These are phyloP conservation scores for Funneliformis geosporum DNA, from an alignment of 192 early-diverging fungal genomes.

Conservation along the genomic window DNA sequence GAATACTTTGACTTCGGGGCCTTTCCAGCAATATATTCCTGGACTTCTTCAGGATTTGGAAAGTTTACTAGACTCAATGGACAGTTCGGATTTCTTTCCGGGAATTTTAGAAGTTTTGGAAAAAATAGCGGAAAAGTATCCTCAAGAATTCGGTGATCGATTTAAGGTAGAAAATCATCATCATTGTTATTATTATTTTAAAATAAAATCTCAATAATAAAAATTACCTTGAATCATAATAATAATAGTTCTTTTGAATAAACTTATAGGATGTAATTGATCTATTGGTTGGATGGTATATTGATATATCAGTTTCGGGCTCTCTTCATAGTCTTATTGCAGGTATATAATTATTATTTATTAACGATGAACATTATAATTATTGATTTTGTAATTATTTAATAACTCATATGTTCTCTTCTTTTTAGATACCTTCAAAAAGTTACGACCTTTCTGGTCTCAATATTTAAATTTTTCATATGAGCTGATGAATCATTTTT, in stretches of 20 bases:
- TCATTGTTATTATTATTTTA: neutral
- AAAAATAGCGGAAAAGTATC: slow-evolving; percentile 27
- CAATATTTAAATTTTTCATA: slow-evolving; percentile 48
- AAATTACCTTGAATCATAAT: neutral
- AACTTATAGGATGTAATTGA: slow-evolving; percentile 56
- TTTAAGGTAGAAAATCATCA: slow-evolving; percentile 12
- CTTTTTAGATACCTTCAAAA: slow-evolving; percentile 46
- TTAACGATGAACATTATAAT: neutral
- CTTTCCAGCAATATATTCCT: slow-evolving; percentile 17
- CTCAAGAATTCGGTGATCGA: slow-evolving; percentile 28
- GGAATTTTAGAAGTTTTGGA: slow-evolving; percentile 29
- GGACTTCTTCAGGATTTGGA: slow-evolving; percentile 18
- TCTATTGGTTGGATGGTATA: slow-evolving; percentile 70
- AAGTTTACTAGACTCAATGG: slow-evolving; percentile 27
- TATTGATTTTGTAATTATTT: neutral
- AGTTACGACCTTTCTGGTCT: slow-evolving; percentile 50
- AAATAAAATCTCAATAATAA: neutral
- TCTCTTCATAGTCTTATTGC: slow-evolving; percentile 45
- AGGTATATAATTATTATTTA: slow-evolving; percentile 39
- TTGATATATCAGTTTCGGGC: slow-evolving; percentile 53
- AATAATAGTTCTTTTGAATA: neutral
- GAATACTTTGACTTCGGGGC: neutral
- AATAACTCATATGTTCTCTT: neutral
- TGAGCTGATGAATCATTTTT: slow-evolving; percentile 55
- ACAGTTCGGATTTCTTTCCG: slow-evolving; percentile 26